Evolutionary conservation across 1,139 yeast species (phyloP).

Genomic region (Pichia sp.): DNA sequence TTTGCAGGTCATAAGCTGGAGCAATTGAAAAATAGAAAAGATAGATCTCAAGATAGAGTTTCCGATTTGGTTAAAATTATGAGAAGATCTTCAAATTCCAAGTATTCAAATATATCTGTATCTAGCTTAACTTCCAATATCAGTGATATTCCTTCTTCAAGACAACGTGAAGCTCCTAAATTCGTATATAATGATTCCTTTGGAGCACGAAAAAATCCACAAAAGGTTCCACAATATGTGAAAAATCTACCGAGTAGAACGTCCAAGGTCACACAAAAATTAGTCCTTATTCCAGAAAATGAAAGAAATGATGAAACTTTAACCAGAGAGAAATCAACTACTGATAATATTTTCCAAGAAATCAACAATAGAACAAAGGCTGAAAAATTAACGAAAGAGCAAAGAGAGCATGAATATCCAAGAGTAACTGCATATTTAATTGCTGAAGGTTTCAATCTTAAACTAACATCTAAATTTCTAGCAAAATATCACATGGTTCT

Average conservation of each 20-base stretch:
- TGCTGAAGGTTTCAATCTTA: slow-evolving; percentile 71
- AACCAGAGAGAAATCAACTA: slow-evolving; percentile 25
- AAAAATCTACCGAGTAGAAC: slow-evolving; percentile 78
- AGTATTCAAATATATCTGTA: slow-evolving; percentile 65
- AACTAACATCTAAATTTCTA: slow-evolving; percentile 57
- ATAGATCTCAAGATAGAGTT: slow-evolving; percentile 13
- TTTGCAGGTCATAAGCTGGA: slow-evolving; percentile 60
- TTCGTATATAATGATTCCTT: slow-evolving; percentile 16
- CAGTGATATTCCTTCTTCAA: slow-evolving; percentile 82
- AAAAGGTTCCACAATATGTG: slow-evolving; percentile 44
- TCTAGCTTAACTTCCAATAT: slow-evolving; percentile 65
- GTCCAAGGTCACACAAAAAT: slow-evolving; percentile 75
- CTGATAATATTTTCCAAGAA: slow-evolving; percentile 29
- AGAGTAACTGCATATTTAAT: slow-evolving; percentile 88
- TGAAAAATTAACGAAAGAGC: slow-evolving; percentile 62
- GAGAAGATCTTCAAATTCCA: slow-evolving; percentile 26
- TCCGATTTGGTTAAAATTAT: slow-evolving; percentile 13
- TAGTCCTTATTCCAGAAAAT: slow-evolving; percentile 66
- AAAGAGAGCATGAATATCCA: slow-evolving; percentile 62
- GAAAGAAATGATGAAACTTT: slow-evolving; percentile 12
- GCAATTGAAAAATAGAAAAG: slow-evolving; percentile 16
- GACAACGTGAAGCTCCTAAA: slow-evolving; percentile 42
- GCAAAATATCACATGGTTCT: slow-evolving; percentile 69
- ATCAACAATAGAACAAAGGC: slow-evolving; percentile 50
- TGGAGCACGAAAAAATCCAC: slow-evolving; percentile 17